Evolutionary conservation across 371 early-diverging fungal species (phyloP).

Genomic region (Batkoa obscura): DNA sequence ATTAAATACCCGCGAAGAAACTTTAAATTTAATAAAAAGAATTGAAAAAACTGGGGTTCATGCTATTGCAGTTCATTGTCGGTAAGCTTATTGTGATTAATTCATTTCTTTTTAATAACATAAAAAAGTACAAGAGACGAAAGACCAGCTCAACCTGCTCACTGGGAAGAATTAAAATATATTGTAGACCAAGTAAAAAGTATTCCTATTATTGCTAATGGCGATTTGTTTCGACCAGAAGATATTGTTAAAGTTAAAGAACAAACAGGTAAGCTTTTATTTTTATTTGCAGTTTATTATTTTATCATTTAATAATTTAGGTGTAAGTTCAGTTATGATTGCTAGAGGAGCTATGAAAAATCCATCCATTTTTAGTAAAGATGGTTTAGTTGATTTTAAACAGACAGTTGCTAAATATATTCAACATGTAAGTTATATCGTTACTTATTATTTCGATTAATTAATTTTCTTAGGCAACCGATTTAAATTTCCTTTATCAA

Average conservation of each 20-base stretch:
- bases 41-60: slow-evolving; percentile 73
- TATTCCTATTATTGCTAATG: slow-evolving; percentile 85
- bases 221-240: slow-evolving; percentile 50
- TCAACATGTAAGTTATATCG: slow-evolving; percentile 21
- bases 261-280: slow-evolving; percentile 17
- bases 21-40: slow-evolving; percentile 56
- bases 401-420: slow-evolving; percentile 41
- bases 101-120: not conserved
- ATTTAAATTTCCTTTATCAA: slow-evolving; percentile 43
- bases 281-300: not conserved
- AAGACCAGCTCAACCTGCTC: slow-evolving; percentile 52
- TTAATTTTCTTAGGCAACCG: slow-evolving; percentile 10
- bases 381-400: slow-evolving; percentile 26
- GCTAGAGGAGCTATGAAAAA: slow-evolving; percentile 73
- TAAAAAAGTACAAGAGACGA: slow-evolving; percentile 35
- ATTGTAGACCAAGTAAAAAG: slow-evolving; percentile 35
- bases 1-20: slow-evolving; percentile 46
- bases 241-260: slow-evolving; percentile 38
- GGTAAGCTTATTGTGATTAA: slow-evolving; percentile 17
- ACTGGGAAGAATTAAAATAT: slow-evolving; percentile 65
- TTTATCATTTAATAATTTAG: slow-evolving; percentile 9
- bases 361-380: slow-evolving; percentile 59
- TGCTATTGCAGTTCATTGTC: slow-evolving; percentile 82
- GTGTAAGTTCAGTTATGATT: slow-evolving; percentile 59
- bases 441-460: not conserved